Evolutionary conservation across 108 stramenopile species (phyloP).

Genomic region (Cylindrotheca fusiformis): DNA sequence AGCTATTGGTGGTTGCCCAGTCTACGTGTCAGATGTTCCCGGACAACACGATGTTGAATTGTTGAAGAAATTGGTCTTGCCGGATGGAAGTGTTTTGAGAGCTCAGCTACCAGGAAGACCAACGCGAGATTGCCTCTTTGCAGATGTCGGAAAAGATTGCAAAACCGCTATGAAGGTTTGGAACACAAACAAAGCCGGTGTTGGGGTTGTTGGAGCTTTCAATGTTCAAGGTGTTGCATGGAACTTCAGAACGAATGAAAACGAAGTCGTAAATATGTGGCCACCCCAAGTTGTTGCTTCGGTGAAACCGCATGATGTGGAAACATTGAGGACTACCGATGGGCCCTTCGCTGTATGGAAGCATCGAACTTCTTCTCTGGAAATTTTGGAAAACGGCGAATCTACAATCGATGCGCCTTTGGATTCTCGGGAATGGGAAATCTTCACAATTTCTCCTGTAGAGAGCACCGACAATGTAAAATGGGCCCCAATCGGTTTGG

Average conservation of each 20-base stretch:
- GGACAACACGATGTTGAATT: constrained; percentile 33
- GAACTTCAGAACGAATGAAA: constrained; percentile 39
- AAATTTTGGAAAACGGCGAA: constrained; percentile 16
- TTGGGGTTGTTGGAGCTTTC: constrained; percentile 42
- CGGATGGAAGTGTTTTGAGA: constrained; percentile 40
- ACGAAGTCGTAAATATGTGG: constrained; percentile 25
- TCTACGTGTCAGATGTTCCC: constrained; percentile 64
- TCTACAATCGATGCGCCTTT: constrained; percentile 17
- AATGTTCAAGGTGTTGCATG: constrained; percentile 49
- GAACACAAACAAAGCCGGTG: constrained; percentile 28
- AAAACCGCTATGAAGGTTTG: constrained; percentile 36
- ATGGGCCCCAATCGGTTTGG: constrained; percentile 45
- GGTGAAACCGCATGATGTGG: constrained; percentile 26
- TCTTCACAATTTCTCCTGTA: constrained; percentile 28
- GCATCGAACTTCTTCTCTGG: constrained; percentile 16
- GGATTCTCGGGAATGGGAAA: constrained; percentile 33
- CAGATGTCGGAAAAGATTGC: constrained; percentile 40
- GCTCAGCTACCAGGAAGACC: constrained; percentile 34
- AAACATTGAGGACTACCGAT: constrained; percentile 7
- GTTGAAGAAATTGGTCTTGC: constrained; percentile 33
- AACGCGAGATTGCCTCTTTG: constrained; percentile 39
- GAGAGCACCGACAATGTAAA: constrained; percentile 4
- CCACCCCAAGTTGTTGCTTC: constrained; percentile 16
- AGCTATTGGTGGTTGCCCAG: constrained; percentile 59
- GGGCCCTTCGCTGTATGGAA: constrained; percentile 37